Conservation (phyloP, 495 filamentous ascomycete genomes). For the Aspergillus bertholletiae region DNA sequence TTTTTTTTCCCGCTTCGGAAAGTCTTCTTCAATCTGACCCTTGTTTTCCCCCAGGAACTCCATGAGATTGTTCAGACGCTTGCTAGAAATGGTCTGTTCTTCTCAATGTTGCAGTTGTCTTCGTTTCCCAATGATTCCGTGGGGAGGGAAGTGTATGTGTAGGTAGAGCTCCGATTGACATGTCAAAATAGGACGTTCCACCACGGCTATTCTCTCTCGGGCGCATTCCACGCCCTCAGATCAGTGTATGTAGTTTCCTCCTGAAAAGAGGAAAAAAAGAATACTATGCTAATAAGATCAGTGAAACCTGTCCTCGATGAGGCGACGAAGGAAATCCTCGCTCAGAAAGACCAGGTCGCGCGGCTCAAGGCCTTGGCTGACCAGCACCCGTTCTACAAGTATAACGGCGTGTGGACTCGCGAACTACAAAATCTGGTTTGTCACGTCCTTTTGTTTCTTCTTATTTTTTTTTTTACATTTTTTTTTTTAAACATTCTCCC, state of each 20-base stretch:
- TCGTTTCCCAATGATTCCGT: neutral
- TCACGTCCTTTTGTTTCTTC: neutral
- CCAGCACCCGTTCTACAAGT: conserved; percentile 91
- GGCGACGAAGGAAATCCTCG: conserved; percentile 36
- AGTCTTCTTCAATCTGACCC: conserved; percentile 8
- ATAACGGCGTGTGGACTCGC: conserved; percentile 80
- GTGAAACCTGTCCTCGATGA: conserved; percentile 45
- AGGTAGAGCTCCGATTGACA: conserved; percentile 1
- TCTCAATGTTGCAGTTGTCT: neutral
- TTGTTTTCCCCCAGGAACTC: conserved; percentile 54
- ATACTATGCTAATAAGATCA: conserved; percentile 1
- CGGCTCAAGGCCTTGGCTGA: conserved; percentile 68
- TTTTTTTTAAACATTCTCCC: too few relatives aligned
- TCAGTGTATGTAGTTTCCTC: conserved; percentile 55
- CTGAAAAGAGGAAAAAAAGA: neutral
- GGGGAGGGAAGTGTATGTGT: too few relatives aligned
- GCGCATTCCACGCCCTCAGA: conserved; percentile 81
- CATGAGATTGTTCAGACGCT: conserved; percentile 75
- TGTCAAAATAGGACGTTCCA: conserved; percentile 49
- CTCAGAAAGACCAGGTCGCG: conserved; percentile 41
- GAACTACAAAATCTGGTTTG: conserved; percentile 76
- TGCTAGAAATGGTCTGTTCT: conserved; percentile 65
- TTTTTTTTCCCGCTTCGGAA: too few relatives aligned
- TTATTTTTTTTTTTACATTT: too few relatives aligned
- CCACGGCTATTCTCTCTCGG: conserved; percentile 77